phyloP scores from a whole-genome alignment of 805 yeast species.

The Aciculoconidium aculeatum region DNA sequence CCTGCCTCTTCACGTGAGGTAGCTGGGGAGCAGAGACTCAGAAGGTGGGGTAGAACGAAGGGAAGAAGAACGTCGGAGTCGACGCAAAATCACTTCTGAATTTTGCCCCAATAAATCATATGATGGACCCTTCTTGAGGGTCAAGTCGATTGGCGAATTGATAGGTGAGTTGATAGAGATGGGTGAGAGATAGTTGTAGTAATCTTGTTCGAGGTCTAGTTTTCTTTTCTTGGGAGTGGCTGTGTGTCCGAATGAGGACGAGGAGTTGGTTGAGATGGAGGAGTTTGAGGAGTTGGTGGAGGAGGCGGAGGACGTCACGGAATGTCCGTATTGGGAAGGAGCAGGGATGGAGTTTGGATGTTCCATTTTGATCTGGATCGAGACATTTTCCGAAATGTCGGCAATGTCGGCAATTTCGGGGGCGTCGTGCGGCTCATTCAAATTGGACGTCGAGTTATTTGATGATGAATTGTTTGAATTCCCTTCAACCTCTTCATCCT shows the following conservation, averaged over 20 bases:
- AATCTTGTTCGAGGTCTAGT: slow-evolving; percentile 9
- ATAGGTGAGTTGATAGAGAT: slow-evolving; percentile 36
- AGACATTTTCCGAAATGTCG: no score
- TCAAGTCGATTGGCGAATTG: slow-evolving; percentile 35
- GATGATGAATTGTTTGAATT: no score
- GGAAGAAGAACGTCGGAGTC: no score
- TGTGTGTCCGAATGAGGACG: no score
- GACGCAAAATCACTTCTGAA: slow-evolving; percentile 41
- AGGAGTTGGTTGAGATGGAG: slow-evolving; percentile 2
- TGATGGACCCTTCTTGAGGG: slow-evolving; percentile 10
- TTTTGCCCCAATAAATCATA: slow-evolving; percentile 39
- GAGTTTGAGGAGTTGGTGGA: slow-evolving; percentile 2
- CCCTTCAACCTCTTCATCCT: slow-evolving; percentile 3
- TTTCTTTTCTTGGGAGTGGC: slow-evolving; percentile 12
- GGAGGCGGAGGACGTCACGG: slow-evolving; percentile 1
- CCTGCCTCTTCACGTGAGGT: no score
- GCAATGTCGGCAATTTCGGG: no score
- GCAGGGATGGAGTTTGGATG: neutral
- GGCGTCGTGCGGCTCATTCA: no score
- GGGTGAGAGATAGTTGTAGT: slow-evolving; percentile 37
- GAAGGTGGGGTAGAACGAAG: no score
- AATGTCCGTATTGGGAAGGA: neutral
- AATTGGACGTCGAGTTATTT: no score
- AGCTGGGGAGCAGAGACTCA: no score
- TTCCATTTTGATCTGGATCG: slow-evolving; percentile 1